Evolutionary conservation across 768 basidiomycete genomes (phyloP).

Genomic region (Suillus occidentalis): DNA sequence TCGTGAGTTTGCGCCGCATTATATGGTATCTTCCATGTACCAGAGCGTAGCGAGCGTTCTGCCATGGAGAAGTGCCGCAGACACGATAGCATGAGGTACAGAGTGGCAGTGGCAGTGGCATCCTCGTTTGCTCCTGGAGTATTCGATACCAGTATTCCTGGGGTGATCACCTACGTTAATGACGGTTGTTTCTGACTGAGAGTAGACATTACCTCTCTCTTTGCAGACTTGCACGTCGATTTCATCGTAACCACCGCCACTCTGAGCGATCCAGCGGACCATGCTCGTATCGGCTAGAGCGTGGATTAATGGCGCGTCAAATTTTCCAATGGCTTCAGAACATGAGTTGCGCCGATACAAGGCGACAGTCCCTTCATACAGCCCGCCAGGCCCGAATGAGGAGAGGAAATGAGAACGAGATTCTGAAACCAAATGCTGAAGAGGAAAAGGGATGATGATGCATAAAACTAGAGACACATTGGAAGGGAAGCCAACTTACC

Average conservation of each 20-base stretch:
- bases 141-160: constrained; percentile 77
- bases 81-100: constrained; percentile 74
- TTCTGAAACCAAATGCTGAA: constrained; percentile 50
- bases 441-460: background rate
- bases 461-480: background rate
- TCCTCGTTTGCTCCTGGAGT: constrained; percentile 85
- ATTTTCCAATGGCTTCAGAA: constrained; percentile 61
- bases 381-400: constrained; percentile 59
- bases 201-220: constrained; percentile 50
- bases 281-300: constrained; percentile 51
- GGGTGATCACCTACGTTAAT: background rate
- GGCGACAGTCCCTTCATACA: constrained; percentile 68
- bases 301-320: constrained; percentile 72
- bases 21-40: constrained; percentile 58
- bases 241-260: constrained; percentile 85
- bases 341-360: constrained; percentile 77
- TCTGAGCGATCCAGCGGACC: constrained; percentile 83
- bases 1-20: constrained; percentile 51
- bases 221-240: constrained; percentile 75
- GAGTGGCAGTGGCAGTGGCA: constrained; percentile 79
- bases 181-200: background rate
- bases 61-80: constrained; percentile 67
- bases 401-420: constrained; percentile 64
- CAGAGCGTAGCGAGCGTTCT: constrained; percentile 49
- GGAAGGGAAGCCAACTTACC: constrained; percentile 43